Evolutionary conservation across 768 basidiomycete species (phyloP).

Genomic region (Macrolepiota albuminosa): DNA sequence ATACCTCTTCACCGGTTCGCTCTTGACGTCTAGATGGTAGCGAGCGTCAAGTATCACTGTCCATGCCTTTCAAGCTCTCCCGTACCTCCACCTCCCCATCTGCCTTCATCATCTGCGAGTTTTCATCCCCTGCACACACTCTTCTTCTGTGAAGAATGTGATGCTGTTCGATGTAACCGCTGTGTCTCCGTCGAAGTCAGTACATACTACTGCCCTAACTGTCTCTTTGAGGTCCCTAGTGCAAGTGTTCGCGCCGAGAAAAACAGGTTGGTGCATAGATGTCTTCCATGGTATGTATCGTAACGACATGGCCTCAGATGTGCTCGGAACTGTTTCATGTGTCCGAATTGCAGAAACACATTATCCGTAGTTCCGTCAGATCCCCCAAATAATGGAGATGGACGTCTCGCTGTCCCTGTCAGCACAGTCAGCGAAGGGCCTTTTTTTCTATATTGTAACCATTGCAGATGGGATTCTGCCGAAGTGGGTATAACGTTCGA

Average conservation of each 20-base stretch:
- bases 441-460: slow-evolving; percentile 87
- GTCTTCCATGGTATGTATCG: slow-evolving; percentile 2
- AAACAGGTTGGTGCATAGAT: slow-evolving; percentile 59
- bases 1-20: neutral
- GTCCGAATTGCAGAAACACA: slow-evolving; percentile 89
- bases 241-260: slow-evolving; percentile 98
- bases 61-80: slow-evolving; percentile 60
- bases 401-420: slow-evolving; percentile 45
- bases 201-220: slow-evolving; percentile 97
- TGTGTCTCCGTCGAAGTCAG: slow-evolving; percentile 93
- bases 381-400: slow-evolving; percentile 59
- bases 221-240: slow-evolving; percentile 96
- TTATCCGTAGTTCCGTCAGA: slow-evolving; percentile 90
- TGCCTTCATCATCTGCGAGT: slow-evolving; percentile 71
- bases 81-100: slow-evolving; percentile 67
- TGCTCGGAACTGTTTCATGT: slow-evolving; percentile 96
- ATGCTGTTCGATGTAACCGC: slow-evolving; percentile 87
- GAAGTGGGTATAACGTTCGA: slow-evolving; percentile 92
- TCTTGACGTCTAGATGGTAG: neutral
- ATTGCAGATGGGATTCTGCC: slow-evolving; percentile 93
- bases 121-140: slow-evolving; percentile 83
- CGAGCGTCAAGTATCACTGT: slow-evolving; percentile 57
- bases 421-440: slow-evolving; percentile 77
- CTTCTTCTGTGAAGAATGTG: slow-evolving; percentile 99
- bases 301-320: slow-evolving; percentile 53